Percentiles rank a stretch among this genome's conserved stretches.
phyloP scores from a whole-genome alignment of 2,329 filamentous ascomycete species.

The Fusarium sp. region DNA sequence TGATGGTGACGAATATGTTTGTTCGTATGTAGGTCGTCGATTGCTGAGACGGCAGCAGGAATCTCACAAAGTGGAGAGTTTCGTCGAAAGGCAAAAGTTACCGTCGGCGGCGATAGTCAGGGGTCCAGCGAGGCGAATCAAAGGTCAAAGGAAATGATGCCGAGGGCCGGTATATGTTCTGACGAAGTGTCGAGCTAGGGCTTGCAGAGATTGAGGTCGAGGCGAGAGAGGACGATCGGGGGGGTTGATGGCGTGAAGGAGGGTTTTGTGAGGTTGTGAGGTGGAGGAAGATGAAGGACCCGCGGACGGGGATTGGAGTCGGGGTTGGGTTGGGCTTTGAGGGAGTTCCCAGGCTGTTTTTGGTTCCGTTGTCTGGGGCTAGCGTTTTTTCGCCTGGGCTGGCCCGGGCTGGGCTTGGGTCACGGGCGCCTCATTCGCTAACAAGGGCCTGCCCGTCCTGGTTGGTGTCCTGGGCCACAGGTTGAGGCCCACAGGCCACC shows the following conservation, averaged over 20 bases:
- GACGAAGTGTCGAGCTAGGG: not conserved
- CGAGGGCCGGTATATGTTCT: not conserved
- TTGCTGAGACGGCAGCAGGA: not conserved
- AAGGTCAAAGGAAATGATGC: not conserved
- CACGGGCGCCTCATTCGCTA: slow-evolving; percentile 37
- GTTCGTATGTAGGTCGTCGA: not conserved
- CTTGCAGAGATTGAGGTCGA: not conserved
- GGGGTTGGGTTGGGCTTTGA: slow-evolving; percentile 35
- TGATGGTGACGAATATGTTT: not conserved
- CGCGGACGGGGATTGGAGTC: slow-evolving; percentile 10
- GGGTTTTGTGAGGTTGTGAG: slow-evolving; percentile 6
- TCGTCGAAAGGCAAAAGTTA: not conserved
- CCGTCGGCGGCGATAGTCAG: not conserved
- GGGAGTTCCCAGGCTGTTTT: slow-evolving; percentile 32
- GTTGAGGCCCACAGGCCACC: slow-evolving; percentile 20
- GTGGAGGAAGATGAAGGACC: slow-evolving; percentile 34
- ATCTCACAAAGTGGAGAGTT: slow-evolving; percentile 7
- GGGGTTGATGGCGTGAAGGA: slow-evolving; percentile 7
- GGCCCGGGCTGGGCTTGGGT: slow-evolving; percentile 5
- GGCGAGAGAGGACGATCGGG: not conserved
- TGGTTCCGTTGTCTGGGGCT: slow-evolving; percentile 34
- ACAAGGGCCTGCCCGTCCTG: not conserved
- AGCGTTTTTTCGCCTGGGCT: slow-evolving; percentile 33
- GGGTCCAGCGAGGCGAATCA: not conserved
- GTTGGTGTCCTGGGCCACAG: slow-evolving; percentile 16